These are phyloP conservation scores for Prosopis cineraria DNA, from an alignment of 306 rosid species.

Conservation along the genomic window DNA sequence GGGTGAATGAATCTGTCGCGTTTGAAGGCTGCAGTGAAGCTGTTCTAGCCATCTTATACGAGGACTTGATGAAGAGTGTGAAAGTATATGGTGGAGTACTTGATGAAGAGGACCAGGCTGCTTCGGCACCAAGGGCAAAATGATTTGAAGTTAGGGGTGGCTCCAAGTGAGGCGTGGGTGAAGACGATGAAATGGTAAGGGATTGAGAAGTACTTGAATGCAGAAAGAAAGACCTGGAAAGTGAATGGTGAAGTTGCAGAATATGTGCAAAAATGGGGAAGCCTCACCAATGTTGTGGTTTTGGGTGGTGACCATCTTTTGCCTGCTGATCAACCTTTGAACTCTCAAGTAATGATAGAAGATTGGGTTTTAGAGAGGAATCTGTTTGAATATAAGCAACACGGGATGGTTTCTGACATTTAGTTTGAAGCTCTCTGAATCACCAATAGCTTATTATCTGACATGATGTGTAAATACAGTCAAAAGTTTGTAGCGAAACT, in stretches of 20 bases:
- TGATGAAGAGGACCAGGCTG: constrained; percentile 52
- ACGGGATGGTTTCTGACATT: not conserved
- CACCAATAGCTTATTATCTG: too few relatives aligned
- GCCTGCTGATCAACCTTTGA: constrained; percentile 48
- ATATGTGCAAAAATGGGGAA: constrained; percentile 54
- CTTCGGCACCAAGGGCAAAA: constrained; percentile 60
- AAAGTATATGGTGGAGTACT: constrained; percentile 57
- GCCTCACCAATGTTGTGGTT: constrained; percentile 49
- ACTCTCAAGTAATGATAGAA: constrained; percentile 59
- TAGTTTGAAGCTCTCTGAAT: too few relatives aligned
- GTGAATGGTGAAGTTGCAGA: constrained; percentile 48
- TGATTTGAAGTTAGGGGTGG: constrained; percentile 59
- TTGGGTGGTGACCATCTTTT: constrained; percentile 62
- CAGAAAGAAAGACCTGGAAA: constrained; percentile 53
- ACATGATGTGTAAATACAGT: too few relatives aligned
- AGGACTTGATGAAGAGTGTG: constrained; percentile 70
- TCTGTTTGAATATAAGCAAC: constrained; percentile 28
- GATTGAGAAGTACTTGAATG: constrained; percentile 32
- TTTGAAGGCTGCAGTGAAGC: constrained; percentile 47
- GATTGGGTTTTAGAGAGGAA: constrained; percentile 56
- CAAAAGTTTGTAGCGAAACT: too few relatives aligned
- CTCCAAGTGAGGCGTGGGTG: constrained; percentile 61
- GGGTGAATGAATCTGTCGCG: constrained; percentile 40
- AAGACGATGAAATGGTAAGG: constrained; percentile 63
- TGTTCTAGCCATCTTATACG: constrained; percentile 41